Evolutionary conservation across 139 green algal species (phyloP), one percentile per base, ranked within the genome.

Genomic region (Chlorella sorokiniana): DNA sequence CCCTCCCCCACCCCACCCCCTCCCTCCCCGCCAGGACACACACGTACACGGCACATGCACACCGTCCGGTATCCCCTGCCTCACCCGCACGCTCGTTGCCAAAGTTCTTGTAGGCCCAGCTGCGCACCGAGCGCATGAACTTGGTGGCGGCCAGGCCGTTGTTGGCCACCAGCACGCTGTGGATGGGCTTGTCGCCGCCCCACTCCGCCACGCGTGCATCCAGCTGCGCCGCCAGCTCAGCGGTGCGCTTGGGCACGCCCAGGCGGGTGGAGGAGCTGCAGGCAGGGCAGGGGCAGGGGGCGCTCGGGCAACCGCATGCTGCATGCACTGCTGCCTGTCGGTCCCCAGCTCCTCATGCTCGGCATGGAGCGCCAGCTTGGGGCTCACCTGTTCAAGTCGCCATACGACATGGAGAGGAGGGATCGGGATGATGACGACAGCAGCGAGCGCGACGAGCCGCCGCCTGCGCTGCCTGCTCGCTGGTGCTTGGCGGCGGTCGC

Each of bases 111-210:
- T 90, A 91, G 5, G 94, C 93, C 94, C 93, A 98, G 16, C 80
- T 90, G 54, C 93, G 90, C 16, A 99, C 89, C 82, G 85, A 94
- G 76, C 96, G 90, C 73, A 99, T 99, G 91, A 98, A 99, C 85
- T 99, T 99, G 78, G 98, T 95, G 0, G 96, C 96, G 4, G 93
- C 96, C 38, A 95, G 88, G 23, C 96, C 96, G 81, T 98, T 99
- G 93, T 99, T 98, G 38, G 95, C 94, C 37, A 99, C 93, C 37
- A 98, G 90, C 25, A 98, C 91, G 67, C 44, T 68, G 74, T 86
- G 80, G 59, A 88, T 80, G 73, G 84, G 64, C 2, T 62, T 62
- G 74, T 88, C 84, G 62, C 84, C 84, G 44, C 84, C 84, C 74
- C 68, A 78, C 37, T 62, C 44, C 23, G 52, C 33, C 22, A 88